Evolutionary conservation across 306 rosid species (phyloP), one percentile per base, ranked within the genome.

Genomic region (Sicyos edulis): DNA sequence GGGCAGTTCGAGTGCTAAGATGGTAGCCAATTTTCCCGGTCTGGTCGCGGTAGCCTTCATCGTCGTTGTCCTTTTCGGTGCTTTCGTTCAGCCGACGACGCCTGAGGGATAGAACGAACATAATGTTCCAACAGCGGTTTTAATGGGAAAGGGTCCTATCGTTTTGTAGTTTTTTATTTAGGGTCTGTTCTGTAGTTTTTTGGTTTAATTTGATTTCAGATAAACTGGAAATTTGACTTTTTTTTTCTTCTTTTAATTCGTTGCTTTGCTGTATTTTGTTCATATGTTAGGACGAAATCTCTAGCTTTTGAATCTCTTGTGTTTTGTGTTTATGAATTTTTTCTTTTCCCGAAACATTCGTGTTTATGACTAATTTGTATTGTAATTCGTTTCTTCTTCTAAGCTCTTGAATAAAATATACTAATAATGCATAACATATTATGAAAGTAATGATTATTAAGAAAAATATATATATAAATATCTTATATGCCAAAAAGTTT

Each of bases 21-120:
- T 68, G 20, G 78, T 50, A 32, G 74, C 92, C 7, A 70, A 61
- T 2, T 40, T 65, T 21, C 42, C 72, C 1, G 72, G 75, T 0
- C 16, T 82, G 24, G n/a, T 78, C 79, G 85, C 74, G 52, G 8
- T 81, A 34, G 75, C 87, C 74, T 32, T 32, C 37, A 8, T 77
- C 20, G 20, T 73, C 26, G 17, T 85, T 21, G 7, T 63, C 4
- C 4, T 55, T 26, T 72, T 55, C 8, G 42, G 56, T 1, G 80
- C 85, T 2, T 53, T 83, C 53, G 71, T 34, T 71, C 56, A 29
- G 20, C 75, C 24, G 20, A 2, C 44, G 21, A 24, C 47, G 54
- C 32, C 4, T 62, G 52, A 61, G 66, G 62, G 0, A 42, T 64
- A n/a, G 17, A 64, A 42, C 53, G 5, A 32, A 3, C 4, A 10